Percentiles rank a stretch among this genome's conserved stretches.
Evolutionary conservation across 176 grass and related monocot genomes (phyloP).

Genomic region (Tillandsia leiboldiana): DNA sequence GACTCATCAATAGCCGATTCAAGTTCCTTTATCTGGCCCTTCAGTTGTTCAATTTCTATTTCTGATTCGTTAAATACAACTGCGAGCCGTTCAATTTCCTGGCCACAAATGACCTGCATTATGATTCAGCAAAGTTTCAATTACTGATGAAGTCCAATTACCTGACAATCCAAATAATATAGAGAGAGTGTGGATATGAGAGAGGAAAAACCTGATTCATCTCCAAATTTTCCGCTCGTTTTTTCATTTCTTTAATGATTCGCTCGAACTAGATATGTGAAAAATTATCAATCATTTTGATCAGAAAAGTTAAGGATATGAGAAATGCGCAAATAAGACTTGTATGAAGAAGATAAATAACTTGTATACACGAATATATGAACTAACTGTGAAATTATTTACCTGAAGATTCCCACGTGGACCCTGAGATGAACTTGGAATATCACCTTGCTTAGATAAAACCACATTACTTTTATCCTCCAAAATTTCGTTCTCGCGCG

Average conservation of each 20-base stretch:
- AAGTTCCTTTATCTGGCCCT: constrained; percentile 1
- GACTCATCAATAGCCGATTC: not conserved
- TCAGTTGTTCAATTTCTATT: not conserved
- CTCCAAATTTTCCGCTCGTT: constrained; percentile 33
- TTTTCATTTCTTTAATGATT: constrained; percentile 36
- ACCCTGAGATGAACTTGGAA: not conserved
- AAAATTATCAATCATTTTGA: not conserved
- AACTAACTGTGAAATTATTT: not conserved
- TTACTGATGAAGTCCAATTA: not conserved
- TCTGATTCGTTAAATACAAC: not conserved
- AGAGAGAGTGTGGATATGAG: not conserved
- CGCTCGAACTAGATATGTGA: constrained; percentile 37
- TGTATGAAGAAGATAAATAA: not conserved
- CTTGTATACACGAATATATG: not conserved
- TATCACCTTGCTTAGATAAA: not conserved
- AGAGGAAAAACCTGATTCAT: constrained; percentile 52
- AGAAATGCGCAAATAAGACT: not conserved
- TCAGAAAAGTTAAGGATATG: not conserved
- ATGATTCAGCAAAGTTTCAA: not conserved
- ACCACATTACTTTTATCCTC: not conserved
- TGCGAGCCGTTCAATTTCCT: not conserved
- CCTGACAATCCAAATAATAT: not conserved
- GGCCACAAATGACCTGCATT: not conserved
- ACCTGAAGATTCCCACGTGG: not conserved
- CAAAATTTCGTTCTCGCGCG: not conserved